Evolutionary conservation across 495 filamentous ascomycete genomes (phyloP).

Genomic region (Neurospora sp.): DNA sequence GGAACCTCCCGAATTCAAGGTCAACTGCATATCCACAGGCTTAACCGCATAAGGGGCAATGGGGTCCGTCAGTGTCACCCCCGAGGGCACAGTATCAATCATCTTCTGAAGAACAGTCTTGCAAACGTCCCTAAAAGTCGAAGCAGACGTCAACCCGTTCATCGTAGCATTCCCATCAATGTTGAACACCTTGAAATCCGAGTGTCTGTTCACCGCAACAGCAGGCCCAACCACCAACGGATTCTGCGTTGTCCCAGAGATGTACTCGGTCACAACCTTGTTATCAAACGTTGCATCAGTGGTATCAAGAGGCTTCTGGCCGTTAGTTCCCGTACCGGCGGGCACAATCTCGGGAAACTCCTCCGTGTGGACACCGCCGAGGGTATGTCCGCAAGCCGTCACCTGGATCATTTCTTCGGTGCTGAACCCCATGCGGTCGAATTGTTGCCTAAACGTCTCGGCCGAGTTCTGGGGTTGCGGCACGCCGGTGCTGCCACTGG

Average conservation of each 20-base stretch:
- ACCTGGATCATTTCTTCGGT: slow-evolving; percentile 48
- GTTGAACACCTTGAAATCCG: slow-evolving; percentile 48
- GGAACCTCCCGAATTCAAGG: slow-evolving; percentile 25
- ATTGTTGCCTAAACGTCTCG: slow-evolving; percentile 42
- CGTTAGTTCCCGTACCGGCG: slow-evolving; percentile 33
- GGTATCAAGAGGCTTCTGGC: slow-evolving; percentile 34
- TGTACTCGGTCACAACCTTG: slow-evolving; percentile 45
- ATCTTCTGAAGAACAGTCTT: slow-evolving; percentile 44
- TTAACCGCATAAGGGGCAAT: slow-evolving; percentile 51
- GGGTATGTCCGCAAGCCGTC: slow-evolving; percentile 51
- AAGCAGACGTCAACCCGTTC: slow-evolving; percentile 30
- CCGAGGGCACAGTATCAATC: slow-evolving; percentile 49
- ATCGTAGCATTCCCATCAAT: slow-evolving; percentile 48
- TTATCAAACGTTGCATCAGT: slow-evolving; percentile 43
- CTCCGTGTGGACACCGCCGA: slow-evolving; percentile 48
- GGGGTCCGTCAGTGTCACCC: slow-evolving; percentile 39
- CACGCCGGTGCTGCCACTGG: slow-evolving; percentile 39
- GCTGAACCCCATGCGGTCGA: slow-evolving; percentile 47
- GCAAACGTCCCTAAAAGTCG: slow-evolving; percentile 38
- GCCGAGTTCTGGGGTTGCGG: slow-evolving; percentile 49
- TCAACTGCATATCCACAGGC: slow-evolving; percentile 41
- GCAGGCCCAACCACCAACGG: slow-evolving; percentile 42
- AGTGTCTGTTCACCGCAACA: slow-evolving; percentile 28
- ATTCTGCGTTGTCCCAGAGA: slow-evolving; percentile 42
- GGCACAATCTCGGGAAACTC: slow-evolving; percentile 47